A percentile compares a stretch with the other conserved stretches of the same genome.
phyloP scores from a whole-genome alignment of 2,329 filamentous ascomycete genomes.

The Madurella mycetomatis region DNA sequence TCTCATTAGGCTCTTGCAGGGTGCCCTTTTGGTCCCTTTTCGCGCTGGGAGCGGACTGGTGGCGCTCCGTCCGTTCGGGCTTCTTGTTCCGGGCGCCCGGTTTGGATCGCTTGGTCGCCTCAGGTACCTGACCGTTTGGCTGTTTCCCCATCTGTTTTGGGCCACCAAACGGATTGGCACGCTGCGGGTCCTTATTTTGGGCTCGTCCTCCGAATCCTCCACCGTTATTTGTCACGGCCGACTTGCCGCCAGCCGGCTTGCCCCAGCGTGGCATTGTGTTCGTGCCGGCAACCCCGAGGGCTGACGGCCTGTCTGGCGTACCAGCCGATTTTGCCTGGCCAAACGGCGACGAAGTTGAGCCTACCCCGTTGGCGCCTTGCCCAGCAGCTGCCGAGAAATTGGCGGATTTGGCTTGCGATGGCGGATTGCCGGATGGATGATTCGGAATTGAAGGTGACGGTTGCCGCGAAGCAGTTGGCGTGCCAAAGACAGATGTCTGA shows the following conservation, averaged over 20 bases:
- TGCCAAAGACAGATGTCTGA: conserved; percentile 8
- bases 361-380: neutral
- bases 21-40: conserved; percentile 1
- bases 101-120: neutral
- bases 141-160: conserved; percentile 3
- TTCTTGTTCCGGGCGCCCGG: conserved; percentile 14
- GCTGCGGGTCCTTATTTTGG: conserved; percentile 2
- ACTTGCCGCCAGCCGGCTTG: conserved; percentile 7
- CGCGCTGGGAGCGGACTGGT: conserved; percentile 1
- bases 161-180: conserved; percentile 1
- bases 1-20: conserved; percentile 17
- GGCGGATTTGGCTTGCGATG: conserved; percentile 1
- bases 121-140: neutral
- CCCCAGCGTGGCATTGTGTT: conserved; percentile 10
- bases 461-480: conserved; percentile 6
- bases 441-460: conserved; percentile 1
- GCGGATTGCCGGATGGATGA: conserved; percentile 9
- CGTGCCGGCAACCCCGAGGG: neutral
- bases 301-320: neutral
- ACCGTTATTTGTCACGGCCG: neutral
- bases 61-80: conserved; percentile 7
- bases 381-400: conserved; percentile 1
- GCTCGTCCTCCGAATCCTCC: conserved; percentile 7
- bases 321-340: neutral
- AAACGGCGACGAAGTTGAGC: conserved; percentile 11